Base-by-base conservation (phyloP, 1,139 yeast genomes). In the Geotrichum candidum region DNA sequence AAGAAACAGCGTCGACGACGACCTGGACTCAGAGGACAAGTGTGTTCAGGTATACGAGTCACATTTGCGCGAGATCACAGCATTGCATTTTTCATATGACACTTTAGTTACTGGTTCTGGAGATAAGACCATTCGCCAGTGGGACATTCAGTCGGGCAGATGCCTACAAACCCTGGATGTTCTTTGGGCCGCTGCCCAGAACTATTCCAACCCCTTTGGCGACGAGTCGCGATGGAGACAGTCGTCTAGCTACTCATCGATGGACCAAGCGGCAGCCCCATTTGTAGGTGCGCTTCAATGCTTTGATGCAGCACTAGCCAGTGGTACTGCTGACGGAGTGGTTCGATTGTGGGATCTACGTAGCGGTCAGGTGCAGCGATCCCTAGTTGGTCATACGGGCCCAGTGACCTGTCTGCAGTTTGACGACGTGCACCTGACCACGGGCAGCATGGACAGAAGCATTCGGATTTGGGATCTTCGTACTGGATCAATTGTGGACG, bases 301-400 rank as follows among this genome's bases (percentile, higher is more conserved):
- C 60, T 84, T 79, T 69, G 89, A 85, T 66, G 88, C 88, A 0
- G 91, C 90, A 0, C 76, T 84, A 68, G 94, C 89, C 0, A 84
- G 90, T 0, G 94, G 94, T 41, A 84, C 91, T 0, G 85, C 84
- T 54, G 94, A 88, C 70, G 92, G 92, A 11, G 72, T 85, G 9
- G 90, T 88, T 10, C 76, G 92, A 61, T 76, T 88, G 52, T 88
- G 94, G 94, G 94, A 88, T 73, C 73, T 87, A 65, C 79, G 92
- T 65, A 79, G 84, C 33, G 90, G 90, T 4, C 86, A 84, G 66
- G 87, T 85, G 13, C 84, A 85, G 52, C 78, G 91, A 63, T 80
- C 86, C 10, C 74, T 88, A 45, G 78, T 83, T 52, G 92, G 92
- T 0, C 94, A 87, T 70, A 84, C 88, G 0, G 88, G 85, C 1